These are phyloP conservation scores for Cladosporium sp. DNA, from an alignment of 2,329 filamentous ascomycete genomes.

Conservation along the genomic window DNA sequence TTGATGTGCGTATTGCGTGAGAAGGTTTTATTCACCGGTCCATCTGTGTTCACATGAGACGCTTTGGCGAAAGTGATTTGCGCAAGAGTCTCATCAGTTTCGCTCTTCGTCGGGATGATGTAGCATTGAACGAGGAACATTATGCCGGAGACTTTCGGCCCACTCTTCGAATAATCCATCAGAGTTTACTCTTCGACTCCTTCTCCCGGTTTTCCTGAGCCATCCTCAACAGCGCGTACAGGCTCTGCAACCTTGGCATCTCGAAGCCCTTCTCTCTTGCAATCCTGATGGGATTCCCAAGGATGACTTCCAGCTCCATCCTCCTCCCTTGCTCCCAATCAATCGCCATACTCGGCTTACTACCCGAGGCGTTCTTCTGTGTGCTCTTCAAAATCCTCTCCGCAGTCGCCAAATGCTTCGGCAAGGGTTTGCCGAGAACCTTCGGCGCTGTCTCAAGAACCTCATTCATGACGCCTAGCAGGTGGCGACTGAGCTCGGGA, in stretches of 20 bases:
- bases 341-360: conserved; percentile 59
- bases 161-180: no score
- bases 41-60: no score
- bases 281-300: conserved; percentile 65
- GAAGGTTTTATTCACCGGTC: no score
- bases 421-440: conserved; percentile 58
- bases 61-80: no score
- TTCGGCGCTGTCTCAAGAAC: conserved; percentile 60
- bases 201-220: conserved; percentile 52
- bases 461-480: conserved; percentile 65
- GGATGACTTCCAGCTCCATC: conserved; percentile 67
- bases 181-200: conserved; percentile 24
- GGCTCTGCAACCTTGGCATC: conserved; percentile 60
- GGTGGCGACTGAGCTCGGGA: conserved; percentile 56
- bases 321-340: conserved; percentile 64
- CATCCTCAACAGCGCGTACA: conserved; percentile 63
- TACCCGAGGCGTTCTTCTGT: conserved; percentile 56
- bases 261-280: conserved; percentile 58
- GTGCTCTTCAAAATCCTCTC: conserved; percentile 61
- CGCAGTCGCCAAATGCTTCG: conserved; percentile 55
- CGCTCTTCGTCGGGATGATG: no score
- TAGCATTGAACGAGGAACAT: no score
- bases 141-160: no score
- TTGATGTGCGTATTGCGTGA: no score
- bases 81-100: not conserved